Evolutionary conservation across 2,329 filamentous ascomycete genomes (phyloP), one percentile per base, ranked within the genome.

Genomic region (Zopfia rhizophila): DNA sequence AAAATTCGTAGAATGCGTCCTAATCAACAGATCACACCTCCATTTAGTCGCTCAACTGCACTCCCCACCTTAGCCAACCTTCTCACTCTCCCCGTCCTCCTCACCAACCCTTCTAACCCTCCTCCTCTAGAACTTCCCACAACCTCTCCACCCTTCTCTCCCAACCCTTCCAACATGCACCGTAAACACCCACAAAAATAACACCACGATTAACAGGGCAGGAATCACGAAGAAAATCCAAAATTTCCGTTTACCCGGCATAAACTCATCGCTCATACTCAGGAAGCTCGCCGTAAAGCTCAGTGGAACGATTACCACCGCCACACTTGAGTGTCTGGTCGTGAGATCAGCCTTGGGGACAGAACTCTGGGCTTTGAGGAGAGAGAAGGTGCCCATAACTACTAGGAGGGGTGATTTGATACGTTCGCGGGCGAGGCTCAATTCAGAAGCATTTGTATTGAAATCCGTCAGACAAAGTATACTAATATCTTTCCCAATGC

Each of bases 341-440:
- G 43, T 46, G 13, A 46, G 37, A 16, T 46, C 43, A 4, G 43
- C 37, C 11, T 36, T 40, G 11, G 35, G 28, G 4, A 41, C 43
- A 8, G 27, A 25, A 37, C 36, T 27, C 21, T 46, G 43, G 7
- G 43, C 43, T 35, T 46, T 37, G 29, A 46, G 38, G 16, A 48
- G 38, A n/a, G 38, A 37, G 25, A 48, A 48, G 16, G 45, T 38
- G 31, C 38, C 38, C 38, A 48, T 48, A 4, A 48, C 38, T 18
- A 38, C 32, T 21, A 39, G 45, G 13, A 48, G 38, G 13, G 43
- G 45, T 4, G 38, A 43, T 29, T 48, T 38, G 14, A 48, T 48
- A 25, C 45, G 45, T 14, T 38, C 5, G 10, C 18, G 38, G 24
- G 28, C 12, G 5, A 48, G 38, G 19, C 27, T 29, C 16, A n/a